Base-by-base conservation (phyloP, 1,139 yeast genomes). In the Nakaseomyces bracarensis region DNA sequence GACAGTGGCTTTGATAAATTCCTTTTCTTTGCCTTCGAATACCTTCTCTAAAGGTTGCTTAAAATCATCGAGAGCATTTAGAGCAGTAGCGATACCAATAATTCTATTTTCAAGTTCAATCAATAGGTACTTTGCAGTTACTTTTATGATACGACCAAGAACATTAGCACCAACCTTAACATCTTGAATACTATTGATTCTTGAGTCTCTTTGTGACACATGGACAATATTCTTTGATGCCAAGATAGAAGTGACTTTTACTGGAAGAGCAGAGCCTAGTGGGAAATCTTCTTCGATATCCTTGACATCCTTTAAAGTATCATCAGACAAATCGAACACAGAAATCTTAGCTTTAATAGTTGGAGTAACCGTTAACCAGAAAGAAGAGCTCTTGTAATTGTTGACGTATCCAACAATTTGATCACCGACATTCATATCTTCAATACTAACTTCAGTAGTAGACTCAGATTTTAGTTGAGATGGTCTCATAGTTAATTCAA, bases 41-140 rank as follows among this genome's bases (percentile, higher is more conserved):
- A 67, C 69, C n/a, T 69, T 71, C 14, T 68, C 70, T 43, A 82
- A 64, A 37, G 75, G 69, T 22, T 71, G 68, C 23, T 77, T 69
- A 58, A 77, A 85, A 54, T 85, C 82, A 53, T 82, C 75, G 50
- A 84, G 69, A 13, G 94, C 87, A 61, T 87, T 96, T 3, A 94
- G 81, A 39, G 80, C 71, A 58, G 70, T 79, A 3, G 87, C 76
- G 48, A 79, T 71, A 23, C 86, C 96, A 43, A 71, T 68, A 15
- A 81, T 69, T 38, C 69, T 70, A 26, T 71, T 70, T 16, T 85
- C 84, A 36, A 85, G 64, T 49, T 80, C 84, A 37, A 84, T 81
- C 46, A 83, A 64, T 19, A 84, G 78, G 52, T 72, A 77, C 40
- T 72, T 71, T 15, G 76, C 81, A 46, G 74, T 67, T n/a, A 79